Evolutionary conservation across 108 stramenopile genomes (phyloP).

Genomic region (Cylindrotheca closterium): DNA sequence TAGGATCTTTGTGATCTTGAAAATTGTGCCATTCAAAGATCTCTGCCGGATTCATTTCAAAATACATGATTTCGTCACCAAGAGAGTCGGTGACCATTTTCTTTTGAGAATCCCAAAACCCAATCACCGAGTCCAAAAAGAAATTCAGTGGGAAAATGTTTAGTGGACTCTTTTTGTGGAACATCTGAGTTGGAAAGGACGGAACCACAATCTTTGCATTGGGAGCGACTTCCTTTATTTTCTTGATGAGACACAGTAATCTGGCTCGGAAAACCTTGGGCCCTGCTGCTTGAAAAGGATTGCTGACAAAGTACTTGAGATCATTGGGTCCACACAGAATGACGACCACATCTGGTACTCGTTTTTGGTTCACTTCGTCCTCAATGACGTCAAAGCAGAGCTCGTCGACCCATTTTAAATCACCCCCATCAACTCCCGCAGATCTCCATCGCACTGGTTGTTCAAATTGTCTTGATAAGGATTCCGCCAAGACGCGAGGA

Average conservation of each 20-base stretch:
- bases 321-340: constrained; percentile 71
- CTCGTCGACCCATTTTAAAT: constrained; percentile 39
- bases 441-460: constrained; percentile 56
- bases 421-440: constrained; percentile 78
- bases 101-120: constrained; percentile 70
- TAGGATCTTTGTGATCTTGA: constrained; percentile 10
- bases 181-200: constrained; percentile 57
- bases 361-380: constrained; percentile 43
- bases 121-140: constrained; percentile 54
- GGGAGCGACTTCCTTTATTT: constrained; percentile 47
- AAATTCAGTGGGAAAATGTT: constrained; percentile 65
- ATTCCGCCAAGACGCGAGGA: constrained; percentile 54
- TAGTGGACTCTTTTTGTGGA: constrained; percentile 57
- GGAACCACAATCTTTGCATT: constrained; percentile 50
- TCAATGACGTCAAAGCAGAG: constrained; percentile 51
- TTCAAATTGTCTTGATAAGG: constrained; percentile 39
- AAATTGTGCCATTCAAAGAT: constrained; percentile 40
- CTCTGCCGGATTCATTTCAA: constrained; percentile 43
- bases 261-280: constrained; percentile 39
- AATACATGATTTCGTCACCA: constrained; percentile 35
- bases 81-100: constrained; percentile 39
- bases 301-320: constrained; percentile 50
- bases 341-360: constrained; percentile 51
- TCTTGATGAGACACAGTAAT: constrained; percentile 38
- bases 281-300: constrained; percentile 22